Conservation (phyloP, 2,329 filamentous ascomycete species). For the Arthrinium phaeospermum region DNA sequence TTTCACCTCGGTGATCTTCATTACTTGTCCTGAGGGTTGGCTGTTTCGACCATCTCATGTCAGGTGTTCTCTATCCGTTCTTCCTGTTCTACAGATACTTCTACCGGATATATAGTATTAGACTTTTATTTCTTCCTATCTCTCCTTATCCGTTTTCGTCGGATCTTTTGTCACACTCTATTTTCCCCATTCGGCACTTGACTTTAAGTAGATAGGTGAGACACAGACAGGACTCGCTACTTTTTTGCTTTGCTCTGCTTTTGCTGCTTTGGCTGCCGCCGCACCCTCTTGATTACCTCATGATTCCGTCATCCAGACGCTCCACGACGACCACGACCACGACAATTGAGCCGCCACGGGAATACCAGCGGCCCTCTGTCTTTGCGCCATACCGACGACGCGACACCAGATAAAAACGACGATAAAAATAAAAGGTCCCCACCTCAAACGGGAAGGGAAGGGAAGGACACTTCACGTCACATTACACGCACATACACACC, state of each 20-base stretch:
- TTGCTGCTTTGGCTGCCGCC: no score
- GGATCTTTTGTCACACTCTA: neutral
- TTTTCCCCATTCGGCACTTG: neutral
- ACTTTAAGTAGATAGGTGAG: no score
- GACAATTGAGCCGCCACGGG: neutral
- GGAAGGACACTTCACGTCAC: neutral
- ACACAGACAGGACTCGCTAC: neutral
- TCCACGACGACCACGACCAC: neutral
- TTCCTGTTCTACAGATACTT: neutral
- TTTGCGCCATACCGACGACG: neutral
- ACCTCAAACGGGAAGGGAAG: no score
- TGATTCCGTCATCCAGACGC: neutral
- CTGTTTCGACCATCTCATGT: neutral
- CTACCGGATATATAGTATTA: neutral
- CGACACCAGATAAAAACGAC: neutral
- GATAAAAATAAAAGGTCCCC: neutral
- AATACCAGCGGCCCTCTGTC: neutral
- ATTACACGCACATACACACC: neutral
- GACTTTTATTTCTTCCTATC: neutral
- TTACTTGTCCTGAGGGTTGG: neutral
- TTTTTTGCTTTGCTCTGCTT: neutral
- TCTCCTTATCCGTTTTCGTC: neutral
- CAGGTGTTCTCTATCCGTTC: neutral
- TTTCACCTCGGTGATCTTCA: slow-evolving; percentile 7
- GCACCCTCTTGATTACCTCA: neutral